Conservation (phyloP, 2,329 filamentous ascomycete species). For the Fusarium veterinarium region DNA sequence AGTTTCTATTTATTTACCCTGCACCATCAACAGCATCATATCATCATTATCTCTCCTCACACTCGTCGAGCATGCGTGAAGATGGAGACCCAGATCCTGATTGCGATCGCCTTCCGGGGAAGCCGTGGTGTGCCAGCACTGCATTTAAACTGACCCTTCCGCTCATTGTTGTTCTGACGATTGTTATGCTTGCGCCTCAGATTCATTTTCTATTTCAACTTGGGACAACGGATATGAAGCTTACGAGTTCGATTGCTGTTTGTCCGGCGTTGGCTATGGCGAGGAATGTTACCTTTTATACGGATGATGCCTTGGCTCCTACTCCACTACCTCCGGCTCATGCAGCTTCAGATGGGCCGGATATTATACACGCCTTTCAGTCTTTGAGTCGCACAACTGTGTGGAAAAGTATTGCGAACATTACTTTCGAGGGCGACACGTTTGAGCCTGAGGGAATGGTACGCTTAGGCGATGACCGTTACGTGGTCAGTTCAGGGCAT, state of each 20-base stretch:
- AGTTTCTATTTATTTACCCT: background rate
- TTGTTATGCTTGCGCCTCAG: conserved; percentile 30
- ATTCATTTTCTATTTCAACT: conserved; percentile 16
- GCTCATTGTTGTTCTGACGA: conserved; percentile 27
- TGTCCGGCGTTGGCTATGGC: conserved; percentile 33
- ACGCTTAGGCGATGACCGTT: conserved; percentile 55
- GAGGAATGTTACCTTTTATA: conserved; percentile 51
- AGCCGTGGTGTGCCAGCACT: conserved; percentile 24
- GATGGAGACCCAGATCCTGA: conserved; percentile 6
- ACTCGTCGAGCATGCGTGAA: conserved; percentile 16
- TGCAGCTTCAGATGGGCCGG: conserved; percentile 48
- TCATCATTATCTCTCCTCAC: background rate
- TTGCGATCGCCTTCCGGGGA: background rate
- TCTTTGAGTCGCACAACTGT: conserved; percentile 52
- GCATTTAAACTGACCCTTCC: conserved; percentile 31
- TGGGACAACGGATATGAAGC: conserved; percentile 28
- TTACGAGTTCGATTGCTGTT: conserved; percentile 28
- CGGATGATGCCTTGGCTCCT: conserved; percentile 48
- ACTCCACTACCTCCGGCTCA: conserved; percentile 51
- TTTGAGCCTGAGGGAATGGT: conserved; percentile 63
- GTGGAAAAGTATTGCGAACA: conserved; percentile 56
- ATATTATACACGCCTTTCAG: conserved; percentile 53
- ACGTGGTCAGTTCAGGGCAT: conserved; percentile 58
- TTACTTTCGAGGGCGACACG: conserved; percentile 57
- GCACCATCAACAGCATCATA: background rate